Conservation (phyloP, 805 yeast species). For the Sugiyamaella boreocaroliniensis region DNA sequence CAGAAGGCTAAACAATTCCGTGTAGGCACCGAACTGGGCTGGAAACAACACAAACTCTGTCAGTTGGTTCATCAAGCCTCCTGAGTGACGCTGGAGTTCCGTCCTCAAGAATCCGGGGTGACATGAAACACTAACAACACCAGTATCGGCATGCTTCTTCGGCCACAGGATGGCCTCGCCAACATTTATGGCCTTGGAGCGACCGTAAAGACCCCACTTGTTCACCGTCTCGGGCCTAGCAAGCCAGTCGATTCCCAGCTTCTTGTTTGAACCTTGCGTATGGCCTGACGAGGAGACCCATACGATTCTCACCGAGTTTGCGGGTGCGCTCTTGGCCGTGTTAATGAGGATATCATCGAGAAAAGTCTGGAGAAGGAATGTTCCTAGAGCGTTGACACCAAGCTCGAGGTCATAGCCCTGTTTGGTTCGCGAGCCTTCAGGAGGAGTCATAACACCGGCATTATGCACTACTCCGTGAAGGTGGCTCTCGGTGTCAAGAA, state of each 20-base stretch:
- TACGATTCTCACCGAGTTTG: constrained; percentile 36
- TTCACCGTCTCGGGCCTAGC: constrained; percentile 27
- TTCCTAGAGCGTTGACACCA: constrained; percentile 44
- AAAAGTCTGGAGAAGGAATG: constrained; percentile 38
- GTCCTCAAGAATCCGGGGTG: constrained; percentile 39
- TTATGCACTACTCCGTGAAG: constrained; percentile 38
- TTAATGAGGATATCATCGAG: constrained; percentile 35
- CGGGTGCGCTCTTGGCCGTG: constrained; percentile 27
- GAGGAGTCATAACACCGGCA: constrained; percentile 41
- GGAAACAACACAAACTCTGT: constrained; percentile 13
- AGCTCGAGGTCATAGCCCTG: constrained; percentile 44
- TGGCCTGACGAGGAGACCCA: constrained; percentile 42
- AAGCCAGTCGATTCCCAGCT: constrained; percentile 32
- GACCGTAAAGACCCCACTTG: constrained; percentile 30
- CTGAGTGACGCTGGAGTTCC: constrained; percentile 29
- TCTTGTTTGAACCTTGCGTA: constrained; percentile 22
- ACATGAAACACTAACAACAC: constrained; percentile 31
- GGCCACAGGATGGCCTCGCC: constrained; percentile 36
- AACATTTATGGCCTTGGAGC: constrained; percentile 39
- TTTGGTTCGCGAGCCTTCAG: constrained; percentile 31
- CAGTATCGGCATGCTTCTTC: constrained; percentile 27
- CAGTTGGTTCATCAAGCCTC: neutral
- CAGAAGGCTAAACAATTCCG: constrained; percentile 40
- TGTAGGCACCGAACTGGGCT: constrained; percentile 37
- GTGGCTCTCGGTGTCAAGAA: no score